Base-by-base conservation (phyloP, 805 yeast species). In the Hanseniaspora clermontiae region DNA sequence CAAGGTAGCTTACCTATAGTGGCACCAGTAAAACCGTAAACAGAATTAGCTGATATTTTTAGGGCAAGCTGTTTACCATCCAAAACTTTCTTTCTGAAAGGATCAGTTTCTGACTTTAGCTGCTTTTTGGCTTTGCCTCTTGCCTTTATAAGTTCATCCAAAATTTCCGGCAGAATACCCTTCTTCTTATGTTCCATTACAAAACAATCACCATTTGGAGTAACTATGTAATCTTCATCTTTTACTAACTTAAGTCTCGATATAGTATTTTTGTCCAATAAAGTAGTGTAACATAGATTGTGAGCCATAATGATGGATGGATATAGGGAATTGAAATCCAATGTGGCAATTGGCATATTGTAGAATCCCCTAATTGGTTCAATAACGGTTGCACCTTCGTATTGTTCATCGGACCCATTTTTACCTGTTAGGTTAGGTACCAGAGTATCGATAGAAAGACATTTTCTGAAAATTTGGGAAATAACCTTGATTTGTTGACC, bases 281-380 rank as follows among this genome's bases (percentile, higher is more conserved):
- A 72, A 0, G 98, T 90, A 0, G 98, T 93, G 68, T 93, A 93
- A 68, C 99, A 93, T 58, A 93, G 72, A 68, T 93, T 93, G 70
- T 93, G 97, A 0, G 99, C 98, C 95, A 95, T 93, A 95, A 93
- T 90, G 64, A 93, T 93, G 58, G 96, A 87, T 5, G 99, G 99
- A 70, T 93, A 93, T 76, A 93, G 77, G 57, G 96, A 88, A 62
- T 95, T 89, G 80, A 93, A 93, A 82, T 93, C 99, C 61, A 93
- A 77, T 0, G 99, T 93, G 2, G 99, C 96, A 66, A 93, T 91
- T 0, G 99, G 99, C 15, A 86, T 90, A 69, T 88, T 95, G 65
- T 93, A 95, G 69, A 89, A 95, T 1, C 98, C 99, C 68, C 97
- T 80, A 6, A 76, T 75, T 1, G 99, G 99, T 67, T 95, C 98